These are phyloP conservation scores for Neurospora cerealis DNA, from an alignment of 495 filamentous ascomycete genomes.

Conservation along the genomic window DNA sequence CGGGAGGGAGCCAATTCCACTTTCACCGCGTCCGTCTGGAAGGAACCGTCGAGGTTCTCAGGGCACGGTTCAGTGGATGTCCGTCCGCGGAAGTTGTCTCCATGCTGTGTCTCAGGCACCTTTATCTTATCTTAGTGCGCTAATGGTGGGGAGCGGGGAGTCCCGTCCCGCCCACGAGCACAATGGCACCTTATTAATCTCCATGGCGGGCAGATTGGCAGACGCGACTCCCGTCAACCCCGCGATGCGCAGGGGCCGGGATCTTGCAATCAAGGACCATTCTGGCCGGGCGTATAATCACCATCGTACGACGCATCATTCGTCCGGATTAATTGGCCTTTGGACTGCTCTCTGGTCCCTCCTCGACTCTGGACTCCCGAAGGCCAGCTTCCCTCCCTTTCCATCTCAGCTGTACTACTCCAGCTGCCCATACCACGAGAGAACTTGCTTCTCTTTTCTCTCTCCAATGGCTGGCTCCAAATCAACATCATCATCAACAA, in stretches of 20 bases:
- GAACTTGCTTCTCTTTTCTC: background rate
- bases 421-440: background rate
- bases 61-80: background rate
- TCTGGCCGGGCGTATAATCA: constrained; percentile 4
- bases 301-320: constrained; percentile 10
- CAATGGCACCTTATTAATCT: background rate
- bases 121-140: background rate
- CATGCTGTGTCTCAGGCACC: background rate
- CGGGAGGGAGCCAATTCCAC: background rate
- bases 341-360: background rate
- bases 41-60: background rate
- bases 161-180: background rate
- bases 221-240: background rate
- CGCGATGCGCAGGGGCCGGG: background rate
- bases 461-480: constrained; percentile 8
- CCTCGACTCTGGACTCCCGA: background rate
- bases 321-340: background rate
- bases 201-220: background rate
- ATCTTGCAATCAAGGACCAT: background rate
- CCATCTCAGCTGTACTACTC: background rate
- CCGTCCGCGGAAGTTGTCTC: background rate
- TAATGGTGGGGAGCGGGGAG: background rate
- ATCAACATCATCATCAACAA: background rate
- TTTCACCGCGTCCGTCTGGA: background rate
- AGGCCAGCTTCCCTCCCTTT: background rate